These are phyloP conservation scores for Candida corydali DNA, from an alignment of 805 yeast species.

Conservation along the genomic window DNA sequence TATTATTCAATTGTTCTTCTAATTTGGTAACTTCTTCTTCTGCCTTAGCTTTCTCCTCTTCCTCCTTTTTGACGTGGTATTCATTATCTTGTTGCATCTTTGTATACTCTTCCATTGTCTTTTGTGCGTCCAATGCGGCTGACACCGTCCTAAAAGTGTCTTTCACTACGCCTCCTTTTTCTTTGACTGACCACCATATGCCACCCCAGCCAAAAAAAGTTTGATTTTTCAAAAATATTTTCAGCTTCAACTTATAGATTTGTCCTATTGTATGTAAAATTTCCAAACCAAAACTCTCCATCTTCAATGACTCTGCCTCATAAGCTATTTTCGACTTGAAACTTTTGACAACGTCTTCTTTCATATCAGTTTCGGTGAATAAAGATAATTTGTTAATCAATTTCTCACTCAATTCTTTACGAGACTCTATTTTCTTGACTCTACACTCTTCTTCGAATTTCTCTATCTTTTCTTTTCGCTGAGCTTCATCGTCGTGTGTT, in stretches of 20 bases:
- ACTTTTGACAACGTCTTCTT: conserved; percentile 37
- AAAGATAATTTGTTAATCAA: conserved; percentile 45
- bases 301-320: conserved; percentile 79
- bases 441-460: conserved; percentile 75
- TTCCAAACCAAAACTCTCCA: conserved; percentile 84
- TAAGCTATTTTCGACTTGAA: conserved; percentile 64
- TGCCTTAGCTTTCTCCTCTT: conserved; percentile 13
- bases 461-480: conserved; percentile 49
- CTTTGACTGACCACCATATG: conserved; percentile 62
- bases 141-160: conserved; percentile 70
- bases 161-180: conserved; percentile 68
- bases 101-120: conserved; percentile 68
- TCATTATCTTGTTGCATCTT: conserved; percentile 59
- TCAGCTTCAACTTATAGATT: conserved; percentile 61
- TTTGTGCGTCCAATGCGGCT: conserved; percentile 74
- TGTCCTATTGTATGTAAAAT: conserved; percentile 73
- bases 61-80: conserved; percentile 36
- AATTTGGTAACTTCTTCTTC: conserved; percentile 12
- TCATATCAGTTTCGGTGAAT: conserved; percentile 41
- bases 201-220: conserved; percentile 65
- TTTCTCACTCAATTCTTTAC: conserved; percentile 57
- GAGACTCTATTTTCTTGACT: conserved; percentile 59
- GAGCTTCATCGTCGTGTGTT: conserved; percentile 30
- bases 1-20: conserved; percentile 17
- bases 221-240: conserved; percentile 62